Evolutionary conservation across 208 protist genomes (phyloP), one percentile per base, ranked within the genome.

Genomic region (Porcisia hertigi): DNA sequence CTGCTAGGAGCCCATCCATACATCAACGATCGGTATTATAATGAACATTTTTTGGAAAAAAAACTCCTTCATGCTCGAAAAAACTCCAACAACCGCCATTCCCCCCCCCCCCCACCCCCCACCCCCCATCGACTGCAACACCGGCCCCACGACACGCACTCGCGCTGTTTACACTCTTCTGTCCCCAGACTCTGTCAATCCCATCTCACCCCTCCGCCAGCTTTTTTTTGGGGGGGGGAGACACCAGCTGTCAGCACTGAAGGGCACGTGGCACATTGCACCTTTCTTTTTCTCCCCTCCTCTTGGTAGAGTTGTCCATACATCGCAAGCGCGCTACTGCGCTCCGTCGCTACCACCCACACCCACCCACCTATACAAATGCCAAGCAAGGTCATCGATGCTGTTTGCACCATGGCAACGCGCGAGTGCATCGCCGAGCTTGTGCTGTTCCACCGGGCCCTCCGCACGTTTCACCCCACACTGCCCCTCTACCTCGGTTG

Each of bases 401-500:
- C 77, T 41, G 81, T 95, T 30, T 93, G 85, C 74, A 95, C 92
- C 11, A 94, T 97, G 89, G 92, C 85, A 14, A 97, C 92, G 16
- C 71, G 69, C 34, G 92, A 97, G 86, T 97, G 92, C 74, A 80
- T 77, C n/a, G 77, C 87, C 20, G 92, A 97, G 76, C 83, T 97
- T 49, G 55, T 52, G 14, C 81, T 97, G 25, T 97, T 92, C 64
- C 81, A 94, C 14, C 77, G 76, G 18, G 88, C 84, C 25, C 80
- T 97, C 23, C 83, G 92, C 25, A 65, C 69, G 4, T 82, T 89
- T 55, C 90, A 97, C 59, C 90, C 90, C 1, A 54, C 62, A 1
- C 45, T 94, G 14, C 87, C 86, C 0, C 65, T 95, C 34, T 75
- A 86, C 36, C 82, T 97, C 30, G 89, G 92, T 12, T 94, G 88